Percentiles rank a stretch among this genome's conserved stretches.
phyloP scores from a whole-genome alignment of 2,329 filamentous ascomycete species.

The Dothistroma septosporum region DNA sequence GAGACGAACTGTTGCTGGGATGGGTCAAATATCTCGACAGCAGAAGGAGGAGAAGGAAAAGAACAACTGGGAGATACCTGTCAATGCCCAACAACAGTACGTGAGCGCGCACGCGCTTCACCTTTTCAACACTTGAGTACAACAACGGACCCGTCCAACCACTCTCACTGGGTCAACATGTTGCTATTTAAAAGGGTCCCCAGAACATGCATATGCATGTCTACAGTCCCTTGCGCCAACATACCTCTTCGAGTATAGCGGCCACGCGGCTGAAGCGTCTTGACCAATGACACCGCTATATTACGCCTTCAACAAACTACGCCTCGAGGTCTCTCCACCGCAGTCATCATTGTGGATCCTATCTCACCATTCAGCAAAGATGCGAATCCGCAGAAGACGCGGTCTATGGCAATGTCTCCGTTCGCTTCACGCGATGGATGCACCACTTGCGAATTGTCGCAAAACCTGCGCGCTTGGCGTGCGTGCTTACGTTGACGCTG shows the following conservation, averaged over 20 bases:
- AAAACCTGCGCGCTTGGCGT: background rate
- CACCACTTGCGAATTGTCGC: background rate
- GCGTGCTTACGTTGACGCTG: background rate
- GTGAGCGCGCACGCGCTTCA: background rate
- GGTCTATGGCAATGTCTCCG: background rate
- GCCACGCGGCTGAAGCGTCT: background rate
- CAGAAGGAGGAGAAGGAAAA: background rate
- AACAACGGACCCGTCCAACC: background rate
- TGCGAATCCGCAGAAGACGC: background rate
- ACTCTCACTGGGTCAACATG: background rate
- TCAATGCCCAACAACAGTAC: background rate
- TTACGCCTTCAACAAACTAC: background rate
- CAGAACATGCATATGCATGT: background rate
- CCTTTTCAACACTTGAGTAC: background rate
- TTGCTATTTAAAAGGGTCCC: background rate
- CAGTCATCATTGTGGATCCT: background rate
- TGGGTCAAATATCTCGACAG: background rate
- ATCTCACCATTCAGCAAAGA: background rate
- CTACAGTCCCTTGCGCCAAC: background rate
- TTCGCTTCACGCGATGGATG: background rate
- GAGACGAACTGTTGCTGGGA: background rate
- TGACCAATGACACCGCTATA: background rate
- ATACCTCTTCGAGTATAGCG: background rate
- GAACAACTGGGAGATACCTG: background rate
- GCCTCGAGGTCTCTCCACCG: background rate